Evolutionary conservation across 1,284 basidiomycete genomes (phyloP).

Genomic region (Entoloma clypeatum): DNA sequence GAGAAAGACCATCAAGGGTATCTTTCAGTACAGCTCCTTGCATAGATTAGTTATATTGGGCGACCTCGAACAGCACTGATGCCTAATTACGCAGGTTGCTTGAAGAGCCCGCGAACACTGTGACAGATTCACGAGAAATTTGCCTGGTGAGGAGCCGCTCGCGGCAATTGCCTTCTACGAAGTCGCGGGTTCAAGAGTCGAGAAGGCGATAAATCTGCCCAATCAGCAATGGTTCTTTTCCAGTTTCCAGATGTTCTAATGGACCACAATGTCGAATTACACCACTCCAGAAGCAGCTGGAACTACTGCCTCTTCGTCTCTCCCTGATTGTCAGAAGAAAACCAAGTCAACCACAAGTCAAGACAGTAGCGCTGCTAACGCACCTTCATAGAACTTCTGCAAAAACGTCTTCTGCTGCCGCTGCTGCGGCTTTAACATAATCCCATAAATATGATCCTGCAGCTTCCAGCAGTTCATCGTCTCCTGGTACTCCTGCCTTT

Average conservation of each 20-base stretch:
- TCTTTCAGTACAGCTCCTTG: no score
- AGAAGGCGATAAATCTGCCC: no score
- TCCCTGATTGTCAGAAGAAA: constrained; percentile 29
- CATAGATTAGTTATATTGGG: no score
- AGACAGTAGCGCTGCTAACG: constrained; percentile 25
- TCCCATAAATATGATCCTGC: constrained; percentile 69
- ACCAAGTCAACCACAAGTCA: neutral
- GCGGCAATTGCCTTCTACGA: no score
- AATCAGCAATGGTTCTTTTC: no score
- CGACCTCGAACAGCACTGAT: no score
- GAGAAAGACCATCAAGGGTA: no score
- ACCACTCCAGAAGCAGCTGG: constrained; percentile 35
- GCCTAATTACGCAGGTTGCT: no score
- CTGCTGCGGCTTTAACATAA: constrained; percentile 49
- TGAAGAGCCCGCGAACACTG: no score
- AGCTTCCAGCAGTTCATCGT: constrained; percentile 94
- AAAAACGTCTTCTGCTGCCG: constrained; percentile 67
- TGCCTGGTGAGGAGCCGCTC: no score
- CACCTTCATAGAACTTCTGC: constrained; percentile 84
- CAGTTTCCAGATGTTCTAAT: neutral
- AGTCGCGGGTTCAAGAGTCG: no score
- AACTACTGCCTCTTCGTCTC: constrained; percentile 36
- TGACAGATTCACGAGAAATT: no score
- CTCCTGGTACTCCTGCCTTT: constrained; percentile 90
- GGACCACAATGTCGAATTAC: constrained; percentile 2